phyloP scores from a whole-genome alignment of 306 rosid genomes.

The Acacia acuminata region DNA sequence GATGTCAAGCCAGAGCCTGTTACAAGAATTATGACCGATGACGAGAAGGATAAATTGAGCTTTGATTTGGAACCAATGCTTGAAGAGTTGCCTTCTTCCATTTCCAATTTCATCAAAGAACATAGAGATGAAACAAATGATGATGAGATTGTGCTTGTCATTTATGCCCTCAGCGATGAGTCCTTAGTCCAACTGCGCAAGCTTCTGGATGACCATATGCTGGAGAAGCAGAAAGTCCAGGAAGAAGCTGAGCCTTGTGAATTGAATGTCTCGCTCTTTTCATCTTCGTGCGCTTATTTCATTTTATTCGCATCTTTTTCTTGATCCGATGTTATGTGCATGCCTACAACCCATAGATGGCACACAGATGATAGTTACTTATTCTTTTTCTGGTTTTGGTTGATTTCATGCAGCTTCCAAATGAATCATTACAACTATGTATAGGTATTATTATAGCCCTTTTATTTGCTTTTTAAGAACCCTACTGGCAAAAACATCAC shows the following conservation, averaged over 20 bases:
- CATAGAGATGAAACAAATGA: not conserved
- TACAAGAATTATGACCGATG: not conserved
- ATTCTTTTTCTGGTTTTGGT: not conserved
- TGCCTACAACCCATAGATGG: not conserved
- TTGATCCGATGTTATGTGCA: not conserved
- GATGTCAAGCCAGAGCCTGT: constrained; percentile 31
- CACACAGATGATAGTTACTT: not conserved
- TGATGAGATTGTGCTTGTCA: not conserved
- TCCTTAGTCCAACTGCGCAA: not conserved
- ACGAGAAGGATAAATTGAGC: not conserved
- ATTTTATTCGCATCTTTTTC: not conserved
- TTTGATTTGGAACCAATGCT: not conserved
- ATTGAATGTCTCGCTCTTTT: not conserved
- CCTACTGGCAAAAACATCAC: not conserved
- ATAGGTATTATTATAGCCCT: not conserved
- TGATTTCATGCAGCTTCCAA: not conserved
- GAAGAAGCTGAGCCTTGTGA: not conserved
- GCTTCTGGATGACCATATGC: not conserved
- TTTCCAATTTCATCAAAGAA: not conserved
- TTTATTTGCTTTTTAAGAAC: not conserved
- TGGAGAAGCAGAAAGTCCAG: not conserved
- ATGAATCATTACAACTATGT: not conserved
- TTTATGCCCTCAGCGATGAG: not conserved
- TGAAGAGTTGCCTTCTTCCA: not conserved
- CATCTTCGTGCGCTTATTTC: not conserved